A percentile compares a stretch with the other conserved stretches of the same genome.
Conservation (phyloP, 345 rosid genomes). For the Hypericum perforatum region DNA sequence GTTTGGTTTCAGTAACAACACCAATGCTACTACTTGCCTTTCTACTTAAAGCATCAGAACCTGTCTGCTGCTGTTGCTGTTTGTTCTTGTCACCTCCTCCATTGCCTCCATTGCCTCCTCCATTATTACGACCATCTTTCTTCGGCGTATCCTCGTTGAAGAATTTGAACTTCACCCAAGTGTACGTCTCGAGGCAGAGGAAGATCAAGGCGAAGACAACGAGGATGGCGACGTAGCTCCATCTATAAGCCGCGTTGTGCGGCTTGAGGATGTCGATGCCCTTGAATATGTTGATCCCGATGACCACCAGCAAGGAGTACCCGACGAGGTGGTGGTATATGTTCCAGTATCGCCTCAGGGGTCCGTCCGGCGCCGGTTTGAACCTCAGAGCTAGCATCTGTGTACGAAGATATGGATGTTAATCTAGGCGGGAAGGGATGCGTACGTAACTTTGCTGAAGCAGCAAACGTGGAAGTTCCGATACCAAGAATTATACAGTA, state of each 20-base stretch:
- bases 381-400: constrained; percentile 37
- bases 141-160: no score
- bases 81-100: no score
- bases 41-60: no score
- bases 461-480: no score
- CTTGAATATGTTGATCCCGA: constrained; percentile 31
- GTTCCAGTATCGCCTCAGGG: constrained; percentile 42
- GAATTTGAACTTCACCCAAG: constrained; percentile 25
- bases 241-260: constrained; percentile 19
- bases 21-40: no score
- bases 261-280: constrained; percentile 38
- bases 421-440: no score
- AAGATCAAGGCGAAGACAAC: constrained; percentile 12
- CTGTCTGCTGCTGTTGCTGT: no score
- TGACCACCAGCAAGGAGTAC: constrained; percentile 28
- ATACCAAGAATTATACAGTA: no score
- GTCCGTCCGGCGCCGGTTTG: constrained; percentile 20
- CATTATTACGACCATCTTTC: background rate
- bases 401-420: no score
- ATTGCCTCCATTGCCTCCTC: no score
- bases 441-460: no score
- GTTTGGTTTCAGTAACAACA: no score
- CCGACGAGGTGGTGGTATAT: constrained; percentile 51
- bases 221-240: constrained; percentile 33
- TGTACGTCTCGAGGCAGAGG: constrained; percentile 24